Conservation (phyloP, 208 protist genomes). For the Trypanosoma caninum region DNA sequence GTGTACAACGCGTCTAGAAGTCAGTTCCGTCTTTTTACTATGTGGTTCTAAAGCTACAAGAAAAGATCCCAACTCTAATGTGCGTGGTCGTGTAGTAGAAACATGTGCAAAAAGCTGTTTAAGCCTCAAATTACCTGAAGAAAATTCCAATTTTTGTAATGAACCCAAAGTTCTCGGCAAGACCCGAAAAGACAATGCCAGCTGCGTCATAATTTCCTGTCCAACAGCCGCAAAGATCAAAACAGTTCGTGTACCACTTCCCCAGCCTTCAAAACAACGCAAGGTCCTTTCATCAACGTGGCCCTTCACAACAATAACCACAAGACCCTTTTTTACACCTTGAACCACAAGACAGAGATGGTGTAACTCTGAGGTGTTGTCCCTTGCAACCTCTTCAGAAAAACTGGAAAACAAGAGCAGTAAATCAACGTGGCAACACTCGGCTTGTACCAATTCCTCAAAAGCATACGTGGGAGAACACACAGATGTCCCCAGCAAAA, state of each 20-base stretch:
- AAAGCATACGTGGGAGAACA: constrained; percentile 8
- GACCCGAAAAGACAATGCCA: constrained; percentile 44
- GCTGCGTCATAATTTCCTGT: constrained; percentile 40
- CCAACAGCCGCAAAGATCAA: constrained; percentile 50
- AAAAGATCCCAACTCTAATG: constrained; percentile 3
- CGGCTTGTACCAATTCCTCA: constrained; percentile 9
- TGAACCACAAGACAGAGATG: constrained; percentile 10
- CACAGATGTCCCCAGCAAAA: constrained; percentile 5
- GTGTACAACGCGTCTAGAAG: not conserved
- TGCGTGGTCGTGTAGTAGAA: not conserved
- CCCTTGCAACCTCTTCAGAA: constrained; percentile 11
- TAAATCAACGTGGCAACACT: constrained; percentile 24
- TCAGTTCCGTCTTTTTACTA: not conserved
- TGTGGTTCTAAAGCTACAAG: constrained; percentile 10
- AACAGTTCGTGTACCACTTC: constrained; percentile 30
- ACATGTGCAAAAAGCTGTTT: constrained; percentile 5
- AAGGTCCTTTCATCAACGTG: constrained; percentile 31
- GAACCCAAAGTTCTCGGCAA: constrained; percentile 33
- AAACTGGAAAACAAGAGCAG: constrained; percentile 43
- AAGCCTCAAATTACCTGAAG: not conserved
- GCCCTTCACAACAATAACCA: constrained; percentile 43
- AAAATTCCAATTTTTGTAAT: not conserved
- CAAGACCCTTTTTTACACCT: constrained; percentile 16
- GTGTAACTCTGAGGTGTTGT: constrained; percentile 1
- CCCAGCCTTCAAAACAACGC: constrained; percentile 41